Evolutionary conservation across 2,329 filamentous ascomycete genomes (phyloP).

Genomic region (Hypoxylon sp.): DNA sequence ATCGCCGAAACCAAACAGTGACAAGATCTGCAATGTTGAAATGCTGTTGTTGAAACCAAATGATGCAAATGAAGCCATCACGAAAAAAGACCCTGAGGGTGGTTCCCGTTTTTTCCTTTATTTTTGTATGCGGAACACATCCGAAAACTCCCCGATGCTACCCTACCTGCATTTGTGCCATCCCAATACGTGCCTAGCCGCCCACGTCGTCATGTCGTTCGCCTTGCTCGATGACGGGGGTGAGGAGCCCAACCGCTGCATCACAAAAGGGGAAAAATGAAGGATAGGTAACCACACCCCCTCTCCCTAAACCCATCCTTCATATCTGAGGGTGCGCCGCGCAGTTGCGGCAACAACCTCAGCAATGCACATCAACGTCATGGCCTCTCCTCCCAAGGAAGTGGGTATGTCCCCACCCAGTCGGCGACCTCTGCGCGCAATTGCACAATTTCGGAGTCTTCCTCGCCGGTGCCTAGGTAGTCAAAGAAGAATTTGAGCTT

Average conservation of each 20-base stretch:
- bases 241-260: conserved; percentile 21
- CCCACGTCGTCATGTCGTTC: conserved; percentile 22
- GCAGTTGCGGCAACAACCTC: conserved; percentile 14
- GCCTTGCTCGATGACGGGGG: conserved; percentile 21
- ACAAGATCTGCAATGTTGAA: conserved; percentile 38
- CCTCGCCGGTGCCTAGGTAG: conserved; percentile 75
- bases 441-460: conserved; percentile 78
- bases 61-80: conserved; percentile 43
- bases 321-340: not conserved
- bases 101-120: conserved; percentile 18
- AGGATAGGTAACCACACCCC: conserved; percentile 18
- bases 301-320: conserved; percentile 6
- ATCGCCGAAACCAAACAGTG: conserved; percentile 19
- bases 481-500: conserved; percentile 77
- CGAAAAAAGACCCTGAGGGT: conserved; percentile 31
- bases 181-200: conserved; percentile 24
- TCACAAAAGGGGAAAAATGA: conserved; percentile 6
- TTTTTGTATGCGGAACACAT: conserved; percentile 32
- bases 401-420: conserved; percentile 80
- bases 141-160: conserved; percentile 38
- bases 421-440: conserved; percentile 80
- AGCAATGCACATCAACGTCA: conserved; percentile 43
- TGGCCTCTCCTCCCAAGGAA: conserved; percentile 71
- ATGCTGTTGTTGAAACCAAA: conserved; percentile 42
- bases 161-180: conserved; percentile 30